Evolutionary conservation across 1,284 basidiomycete genomes (phyloP).

Genomic region (Pseudozyma flocculosa): DNA sequence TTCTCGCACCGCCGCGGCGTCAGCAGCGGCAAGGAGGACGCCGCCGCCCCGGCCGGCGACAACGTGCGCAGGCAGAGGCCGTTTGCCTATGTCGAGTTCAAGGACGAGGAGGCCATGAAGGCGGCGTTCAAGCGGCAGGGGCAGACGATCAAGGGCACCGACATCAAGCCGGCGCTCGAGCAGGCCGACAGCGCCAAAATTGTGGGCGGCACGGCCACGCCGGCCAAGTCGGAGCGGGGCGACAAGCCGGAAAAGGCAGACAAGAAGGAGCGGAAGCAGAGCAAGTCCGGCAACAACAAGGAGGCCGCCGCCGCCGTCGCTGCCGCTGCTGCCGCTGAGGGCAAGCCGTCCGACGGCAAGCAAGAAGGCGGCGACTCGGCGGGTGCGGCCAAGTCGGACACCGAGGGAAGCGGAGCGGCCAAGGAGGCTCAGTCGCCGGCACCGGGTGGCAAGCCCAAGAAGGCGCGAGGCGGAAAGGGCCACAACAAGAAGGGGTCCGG

Average conservation of each 20-base stretch:
- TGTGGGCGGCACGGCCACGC: conserved; percentile 3
- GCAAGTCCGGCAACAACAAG: background rate
- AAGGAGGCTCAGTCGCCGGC: conserved; percentile 2
- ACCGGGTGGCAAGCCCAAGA: background rate
- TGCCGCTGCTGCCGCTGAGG: too few species aligned
- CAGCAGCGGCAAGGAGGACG: conserved; percentile 22
- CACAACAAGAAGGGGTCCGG: conserved; percentile 1
- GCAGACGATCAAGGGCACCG: conserved; percentile 19
- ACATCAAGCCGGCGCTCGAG: conserved; percentile 19
- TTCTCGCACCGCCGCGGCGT: conserved; percentile 15
- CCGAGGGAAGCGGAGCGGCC: conserved; percentile 2
- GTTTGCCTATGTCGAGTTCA: conserved; percentile 42
- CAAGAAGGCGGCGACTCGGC: conserved; percentile 15
- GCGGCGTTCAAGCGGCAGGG: conserved; percentile 27
- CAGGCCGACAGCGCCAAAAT: conserved; percentile 21
- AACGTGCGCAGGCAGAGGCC: conserved; percentile 28
- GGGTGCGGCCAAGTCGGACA: background rate
- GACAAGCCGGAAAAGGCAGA: background rate
- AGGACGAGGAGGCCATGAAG: conserved; percentile 26
- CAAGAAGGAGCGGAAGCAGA: background rate
- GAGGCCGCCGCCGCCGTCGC: too few species aligned
- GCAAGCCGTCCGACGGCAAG: too few species aligned
- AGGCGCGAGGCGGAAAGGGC: background rate
- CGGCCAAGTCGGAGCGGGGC: conserved; percentile 1
- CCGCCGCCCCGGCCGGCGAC: conserved; percentile 1